Conservation (phyloP, 1,139 yeast species). For the Saccharomyces pastorianus region DNA sequence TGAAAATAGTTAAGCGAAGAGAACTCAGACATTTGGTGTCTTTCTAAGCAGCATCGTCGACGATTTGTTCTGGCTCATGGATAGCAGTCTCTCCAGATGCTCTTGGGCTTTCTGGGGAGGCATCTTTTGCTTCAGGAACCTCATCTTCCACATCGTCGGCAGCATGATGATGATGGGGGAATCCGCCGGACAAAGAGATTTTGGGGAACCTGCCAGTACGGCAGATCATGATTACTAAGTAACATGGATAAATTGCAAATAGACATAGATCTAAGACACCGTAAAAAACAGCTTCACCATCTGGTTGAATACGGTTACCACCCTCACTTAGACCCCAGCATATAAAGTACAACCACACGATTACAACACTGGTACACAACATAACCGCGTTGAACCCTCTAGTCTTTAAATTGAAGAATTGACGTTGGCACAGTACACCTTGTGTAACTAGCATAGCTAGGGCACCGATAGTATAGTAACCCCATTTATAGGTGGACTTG, state of each 20-base stretch:
- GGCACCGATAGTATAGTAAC: conserved; percentile 39
- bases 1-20: too few species aligned
- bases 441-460: conserved; percentile 38
- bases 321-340: conserved; percentile 61
- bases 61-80: conserved; percentile 26
- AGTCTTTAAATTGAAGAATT: conserved; percentile 12
- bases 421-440: conserved; percentile 26
- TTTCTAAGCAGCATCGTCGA: too few species aligned
- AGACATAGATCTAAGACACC: conserved; percentile 50
- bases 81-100: conserved; percentile 1
- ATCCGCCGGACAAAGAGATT: conserved; percentile 11
- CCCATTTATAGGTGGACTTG: conserved; percentile 47
- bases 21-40: too few species aligned
- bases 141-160: conserved; percentile 11
- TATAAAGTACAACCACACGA: conserved; percentile 45
- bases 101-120: neutral
- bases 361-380: conserved; percentile 9
- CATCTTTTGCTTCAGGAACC: neutral
- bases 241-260: conserved; percentile 39
- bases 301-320: conserved; percentile 58
- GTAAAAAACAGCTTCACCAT: conserved; percentile 58
- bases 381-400: conserved; percentile 13
- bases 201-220: conserved; percentile 12
- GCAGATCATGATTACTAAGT: conserved; percentile 10
- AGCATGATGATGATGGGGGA: conserved; percentile 31